phyloP scores from a whole-genome alignment of 768 basidiomycete species.

The Psilocybe cubensis region DNA sequence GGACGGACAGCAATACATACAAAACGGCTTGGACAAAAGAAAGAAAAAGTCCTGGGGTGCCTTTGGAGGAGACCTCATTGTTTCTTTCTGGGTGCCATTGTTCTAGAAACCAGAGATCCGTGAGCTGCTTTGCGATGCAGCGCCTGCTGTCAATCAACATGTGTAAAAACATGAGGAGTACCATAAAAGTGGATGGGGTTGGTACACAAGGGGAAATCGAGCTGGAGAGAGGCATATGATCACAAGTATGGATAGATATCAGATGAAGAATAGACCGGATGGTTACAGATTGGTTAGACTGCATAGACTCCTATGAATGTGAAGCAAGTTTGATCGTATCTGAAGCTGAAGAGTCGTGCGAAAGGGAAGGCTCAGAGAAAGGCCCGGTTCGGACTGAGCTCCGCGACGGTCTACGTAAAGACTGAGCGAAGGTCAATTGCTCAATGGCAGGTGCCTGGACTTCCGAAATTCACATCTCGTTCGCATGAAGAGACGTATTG shows the following conservation, averaged over 20 bases:
- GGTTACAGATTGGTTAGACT: conserved; percentile 9
- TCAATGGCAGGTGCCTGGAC: conserved; percentile 47
- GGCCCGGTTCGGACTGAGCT: conserved; percentile 40
- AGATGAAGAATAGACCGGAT: conserved; percentile 8
- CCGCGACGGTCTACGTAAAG: conserved; percentile 48
- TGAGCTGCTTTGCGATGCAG: conserved; percentile 4
- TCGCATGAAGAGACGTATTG: conserved; percentile 36
- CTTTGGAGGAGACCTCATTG: background rate
- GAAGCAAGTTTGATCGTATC: background rate
- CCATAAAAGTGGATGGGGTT: background rate
- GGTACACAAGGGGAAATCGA: conserved; percentile 6
- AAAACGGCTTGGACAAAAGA: conserved; percentile 1
- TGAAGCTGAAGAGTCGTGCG: conserved; percentile 20
- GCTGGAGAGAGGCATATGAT: conserved; percentile 14
- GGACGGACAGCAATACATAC: conserved; percentile 2
- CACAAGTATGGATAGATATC: background rate
- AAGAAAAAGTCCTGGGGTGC: conserved; percentile 16
- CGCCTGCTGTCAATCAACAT: conserved; percentile 33
- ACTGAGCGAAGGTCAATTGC: conserved; percentile 43
- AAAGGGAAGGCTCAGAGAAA: conserved; percentile 38
- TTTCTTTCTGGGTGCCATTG: background rate
- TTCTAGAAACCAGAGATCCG: conserved; percentile 17
- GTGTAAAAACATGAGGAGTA: conserved; percentile 43
- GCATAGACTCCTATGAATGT: background rate
- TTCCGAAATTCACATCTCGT: conserved; percentile 45